These are phyloP conservation scores for Lactarius indigo DNA, from an alignment of 768 basidiomycete genomes.

Conservation along the genomic window DNA sequence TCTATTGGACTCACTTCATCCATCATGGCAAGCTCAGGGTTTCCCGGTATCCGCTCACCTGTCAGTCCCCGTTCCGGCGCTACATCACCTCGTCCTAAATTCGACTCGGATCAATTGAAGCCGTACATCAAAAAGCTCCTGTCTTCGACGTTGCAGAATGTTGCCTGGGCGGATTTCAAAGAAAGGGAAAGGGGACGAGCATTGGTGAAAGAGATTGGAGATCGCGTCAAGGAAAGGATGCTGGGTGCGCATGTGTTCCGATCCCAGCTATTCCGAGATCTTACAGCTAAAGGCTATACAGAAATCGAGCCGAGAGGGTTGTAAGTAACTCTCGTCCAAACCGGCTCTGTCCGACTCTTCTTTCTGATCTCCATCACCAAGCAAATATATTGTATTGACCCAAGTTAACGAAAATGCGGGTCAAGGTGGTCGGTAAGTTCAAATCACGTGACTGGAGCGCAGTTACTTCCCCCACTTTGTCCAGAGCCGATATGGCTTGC, in stretches of 20 bases:
- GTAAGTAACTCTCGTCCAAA: conserved; percentile 35
- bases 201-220: conserved; percentile 83
- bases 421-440: conserved; percentile 75
- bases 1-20: not conserved
- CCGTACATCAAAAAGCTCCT: conserved; percentile 82
- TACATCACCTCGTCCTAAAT: conserved; percentile 51
- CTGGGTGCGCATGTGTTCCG: conserved; percentile 37
- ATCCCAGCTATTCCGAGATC: conserved; percentile 5
- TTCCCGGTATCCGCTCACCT: conserved; percentile 56
- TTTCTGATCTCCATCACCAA: conserved; percentile 32
- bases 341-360: not conserved
- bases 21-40: conserved; percentile 15
- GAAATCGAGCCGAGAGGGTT: conserved; percentile 79
- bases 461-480: not conserved
- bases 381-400: conserved; percentile 84
- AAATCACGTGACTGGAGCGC: conserved; percentile 3
- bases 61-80: conserved; percentile 58
- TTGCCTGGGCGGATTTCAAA: conserved; percentile 62
- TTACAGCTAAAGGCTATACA: conserved; percentile 24
- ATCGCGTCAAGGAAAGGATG: conserved; percentile 84
- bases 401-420: conserved; percentile 82
- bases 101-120: conserved; percentile 70
- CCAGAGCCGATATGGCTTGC: conserved; percentile 74
- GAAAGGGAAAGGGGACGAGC: conserved; percentile 67
- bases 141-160: conserved; percentile 59